These are phyloP conservation scores for Boletus sp. DNA, from an alignment of 768 basidiomycete species.

Conservation along the genomic window DNA sequence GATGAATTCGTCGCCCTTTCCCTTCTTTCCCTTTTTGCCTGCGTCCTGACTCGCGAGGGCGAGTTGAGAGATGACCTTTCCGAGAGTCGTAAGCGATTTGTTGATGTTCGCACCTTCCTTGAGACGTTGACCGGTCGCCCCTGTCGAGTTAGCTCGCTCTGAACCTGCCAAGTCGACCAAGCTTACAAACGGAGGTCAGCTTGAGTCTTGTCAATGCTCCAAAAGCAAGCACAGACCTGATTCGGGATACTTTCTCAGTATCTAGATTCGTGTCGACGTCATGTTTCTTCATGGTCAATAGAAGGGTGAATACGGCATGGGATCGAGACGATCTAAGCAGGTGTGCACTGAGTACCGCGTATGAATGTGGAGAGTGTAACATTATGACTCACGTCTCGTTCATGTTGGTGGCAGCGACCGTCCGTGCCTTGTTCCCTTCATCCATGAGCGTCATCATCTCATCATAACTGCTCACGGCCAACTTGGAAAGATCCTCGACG, in stretches of 20 bases:
- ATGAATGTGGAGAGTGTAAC: not conserved
- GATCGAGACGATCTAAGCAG: conserved; percentile 81
- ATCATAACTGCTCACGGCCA: conserved; percentile 85
- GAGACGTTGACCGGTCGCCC: conserved; percentile 91
- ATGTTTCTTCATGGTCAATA: conserved; percentile 88
- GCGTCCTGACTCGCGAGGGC: conserved; percentile 56
- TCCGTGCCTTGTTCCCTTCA: conserved; percentile 97
- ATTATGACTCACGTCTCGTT: conserved; percentile 83
- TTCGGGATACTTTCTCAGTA: conserved; percentile 98
- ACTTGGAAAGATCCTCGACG: conserved; percentile 94
- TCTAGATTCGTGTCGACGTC: conserved; percentile 83
- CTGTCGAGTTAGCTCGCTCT: conserved; percentile 95
- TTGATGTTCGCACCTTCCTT: conserved; percentile 99
- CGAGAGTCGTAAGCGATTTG: conserved; percentile 95
- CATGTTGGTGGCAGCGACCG: conserved; percentile 99
- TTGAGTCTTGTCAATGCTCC: not conserved
- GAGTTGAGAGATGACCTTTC: conserved; percentile 93
- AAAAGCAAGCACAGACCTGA: conserved; percentile 53
- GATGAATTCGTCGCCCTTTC: conserved; percentile 86
- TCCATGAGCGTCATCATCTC: conserved; percentile 99
- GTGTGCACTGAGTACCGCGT: conserved; percentile 2
- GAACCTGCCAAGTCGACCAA: conserved; percentile 96
- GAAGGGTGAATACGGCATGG: conserved; percentile 95
- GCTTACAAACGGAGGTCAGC: conserved; percentile 37
- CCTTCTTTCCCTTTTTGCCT: conserved; percentile 85